Percentiles rank a stretch among this genome's conserved stretches.
These are phyloP conservation scores for Digitaria exilis DNA, from an alignment of 202 grass and related monocot genomes.

Conservation along the genomic window DNA sequence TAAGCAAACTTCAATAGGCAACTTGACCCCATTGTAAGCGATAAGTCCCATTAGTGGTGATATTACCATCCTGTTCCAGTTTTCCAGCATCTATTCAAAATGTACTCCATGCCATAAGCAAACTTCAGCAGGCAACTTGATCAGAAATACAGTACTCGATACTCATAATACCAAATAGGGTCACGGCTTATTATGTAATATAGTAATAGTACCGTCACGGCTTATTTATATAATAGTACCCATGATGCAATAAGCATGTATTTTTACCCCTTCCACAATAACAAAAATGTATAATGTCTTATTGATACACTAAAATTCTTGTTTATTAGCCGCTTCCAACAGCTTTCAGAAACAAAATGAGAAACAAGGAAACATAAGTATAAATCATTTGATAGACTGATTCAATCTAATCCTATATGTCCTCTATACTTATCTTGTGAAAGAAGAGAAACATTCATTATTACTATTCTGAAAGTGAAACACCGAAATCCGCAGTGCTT, in stretches of 20 bases:
- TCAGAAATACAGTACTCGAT: neutral
- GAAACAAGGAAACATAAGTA: neutral
- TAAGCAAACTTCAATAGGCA: too few relatives aligned
- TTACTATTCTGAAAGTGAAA: neutral
- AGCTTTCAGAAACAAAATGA: neutral
- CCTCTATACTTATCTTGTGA: neutral
- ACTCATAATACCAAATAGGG: conserved; percentile 12
- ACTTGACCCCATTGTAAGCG: too few relatives aligned
- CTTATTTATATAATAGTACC: neutral
- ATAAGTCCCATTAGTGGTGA: too few relatives aligned
- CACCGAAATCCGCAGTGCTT: neutral
- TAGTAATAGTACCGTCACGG: too few relatives aligned
- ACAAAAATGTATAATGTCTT: neutral
- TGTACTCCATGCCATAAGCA: neutral
- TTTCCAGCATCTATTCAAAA: conserved; percentile 1
- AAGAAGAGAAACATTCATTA: conserved; percentile 7
- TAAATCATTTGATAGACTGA: neutral
- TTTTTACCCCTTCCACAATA: conserved; percentile 14
- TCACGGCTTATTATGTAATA: neutral
- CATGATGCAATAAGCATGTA: neutral
- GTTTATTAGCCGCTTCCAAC: neutral
- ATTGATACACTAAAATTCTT: neutral
- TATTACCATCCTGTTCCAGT: neutral
- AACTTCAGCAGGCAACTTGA: conserved; percentile 11
- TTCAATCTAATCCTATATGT: neutral